Evolutionary conservation across 1,139 yeast genomes (phyloP), one percentile per base, ranked within the genome.

Genomic region (Tardiomyces digboiensis): DNA sequence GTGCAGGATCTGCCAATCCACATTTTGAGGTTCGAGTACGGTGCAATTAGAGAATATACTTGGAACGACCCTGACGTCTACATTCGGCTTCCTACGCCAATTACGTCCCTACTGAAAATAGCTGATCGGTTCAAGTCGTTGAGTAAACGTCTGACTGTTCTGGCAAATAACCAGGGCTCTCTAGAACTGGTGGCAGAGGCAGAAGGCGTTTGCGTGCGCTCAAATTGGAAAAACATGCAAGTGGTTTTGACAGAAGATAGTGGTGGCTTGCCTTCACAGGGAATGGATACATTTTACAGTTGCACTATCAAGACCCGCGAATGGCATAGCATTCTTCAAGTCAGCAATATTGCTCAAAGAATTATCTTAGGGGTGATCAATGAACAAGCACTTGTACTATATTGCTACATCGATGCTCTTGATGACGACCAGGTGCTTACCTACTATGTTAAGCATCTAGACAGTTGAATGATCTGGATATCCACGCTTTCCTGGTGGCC

Each of bases 281-380:
- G 50, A 46, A 19, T 45, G 48, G 19, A 44, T 44, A 14, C 46
- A 44, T 36, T 45, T 47, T 43, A 48, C 50, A 46, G 48, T 22
- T 47, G 49, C 21, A 47, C 51, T 14, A 53, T 65, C 7, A 55
- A 51, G 21, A 53, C 65, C 1, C 56, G 56, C 36, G 70, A 67
- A 45, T 61, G 67, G 61, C 50, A 49, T 40, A 56, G 53, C 22
- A 60, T 60, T n/a, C 47, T 67, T 20, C 58, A 55, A 26, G 52
- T 58, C 19, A 55, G 59, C 21, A 38, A 48, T 7, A 50, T 55
- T 19, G 57, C 59, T 22, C 55, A 54, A 39, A 54, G 59, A 19
- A 52, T 66, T 22, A 54, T 65, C 2, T 43, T 66, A 10, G 67
- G 70, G 19, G 50, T 67, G 13, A 50, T 57, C 29, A 55, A 65